Evolutionary conservation across 2,329 filamentous ascomycete genomes (phyloP), one percentile per base, ranked within the genome.

Genomic region (Madurella mycetomatis): DNA sequence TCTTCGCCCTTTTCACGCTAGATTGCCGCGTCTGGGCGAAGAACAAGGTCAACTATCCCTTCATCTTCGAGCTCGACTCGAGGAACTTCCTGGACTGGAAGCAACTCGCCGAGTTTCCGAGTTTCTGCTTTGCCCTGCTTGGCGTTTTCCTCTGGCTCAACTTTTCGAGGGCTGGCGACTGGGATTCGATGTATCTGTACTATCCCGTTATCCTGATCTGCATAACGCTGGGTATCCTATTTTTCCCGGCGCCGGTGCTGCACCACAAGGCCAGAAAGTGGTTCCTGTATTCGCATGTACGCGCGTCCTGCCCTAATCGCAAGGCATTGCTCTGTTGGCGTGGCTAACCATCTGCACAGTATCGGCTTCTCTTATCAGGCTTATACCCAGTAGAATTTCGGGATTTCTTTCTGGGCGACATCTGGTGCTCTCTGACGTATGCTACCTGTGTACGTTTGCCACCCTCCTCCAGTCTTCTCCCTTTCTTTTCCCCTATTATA

Each of bases 321-420:
- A 34, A 18, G 15, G n/a, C 39, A 3, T 11, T 4, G 13, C 30
- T 17, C 5, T 15, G n/a, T 17, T 49, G 32, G 46, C 42, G 18
- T 11, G 53, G 55, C 70, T 76, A 58, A 76, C 52, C 8, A 4
- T 2, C 25, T n/a, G 12, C 11, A 9, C 59, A 94, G 87, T 95
- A 88, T 82, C 88, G 94, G 57, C 77, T 97, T 16, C 74, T 95
- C 50, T 80, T 92, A 47, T 90, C 92, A 13, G 92, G 92, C 4
- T 69, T 95, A 17, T 96, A 95, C 65, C 90, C 90, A 1, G 94
- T 99, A 47, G 92, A 97, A 68, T 99, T 97, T 69, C 84, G 92
- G 54, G 94, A 99, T 71, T 97, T 99, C 73, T 97, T 96, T 71
- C 80, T 97, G 0, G 94, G 94, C 49, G 94, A 99, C 68, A 96